Percentiles rank a stretch among this genome's conserved stretches.
These are phyloP conservation scores for Yarrowia sp. DNA, from an alignment of 805 yeast species.

Conservation along the genomic window DNA sequence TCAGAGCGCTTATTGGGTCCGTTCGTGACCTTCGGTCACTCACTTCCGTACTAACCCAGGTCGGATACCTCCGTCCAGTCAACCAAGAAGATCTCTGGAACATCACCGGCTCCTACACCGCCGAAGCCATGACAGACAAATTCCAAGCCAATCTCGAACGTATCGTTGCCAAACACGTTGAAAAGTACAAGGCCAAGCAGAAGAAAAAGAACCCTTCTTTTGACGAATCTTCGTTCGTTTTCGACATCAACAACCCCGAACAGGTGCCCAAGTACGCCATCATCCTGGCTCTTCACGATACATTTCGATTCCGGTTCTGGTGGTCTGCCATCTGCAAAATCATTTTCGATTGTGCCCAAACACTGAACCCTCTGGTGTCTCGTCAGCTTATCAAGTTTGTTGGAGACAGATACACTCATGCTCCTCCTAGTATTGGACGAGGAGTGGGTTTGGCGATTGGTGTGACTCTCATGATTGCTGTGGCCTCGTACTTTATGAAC, in stretches of 20 bases:
- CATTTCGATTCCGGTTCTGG: constrained; percentile 39
- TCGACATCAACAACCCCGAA: not conserved
- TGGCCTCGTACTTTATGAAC: constrained; percentile 51
- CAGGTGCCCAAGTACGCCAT: constrained; percentile 34
- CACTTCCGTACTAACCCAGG: constrained; percentile 28
- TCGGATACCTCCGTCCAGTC: constrained; percentile 62
- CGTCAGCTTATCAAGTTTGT: constrained; percentile 63
- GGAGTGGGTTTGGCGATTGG: constrained; percentile 80
- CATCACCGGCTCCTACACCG: constrained; percentile 41
- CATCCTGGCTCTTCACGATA: constrained; percentile 39
- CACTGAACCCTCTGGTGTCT: constrained; percentile 63
- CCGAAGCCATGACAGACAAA: constrained; percentile 40
- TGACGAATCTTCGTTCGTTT: not conserved
- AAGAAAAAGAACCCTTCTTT: constrained; percentile 47
- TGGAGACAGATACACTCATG: constrained; percentile 47
- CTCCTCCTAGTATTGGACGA: constrained; percentile 47
- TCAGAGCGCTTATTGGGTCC: too few species aligned
- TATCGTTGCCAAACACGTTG: constrained; percentile 33
- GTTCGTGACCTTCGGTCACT: too few species aligned
- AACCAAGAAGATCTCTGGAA: constrained; percentile 54
- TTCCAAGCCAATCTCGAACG: constrained; percentile 39
- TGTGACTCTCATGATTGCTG: constrained; percentile 53
- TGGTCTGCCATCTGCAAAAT: constrained; percentile 35
- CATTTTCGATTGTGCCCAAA: constrained; percentile 39
- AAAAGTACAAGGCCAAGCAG: constrained; percentile 33